Evolutionary conservation across 2,329 filamentous ascomycete species (phyloP).

Genomic region (Nectriaceae sp.): DNA sequence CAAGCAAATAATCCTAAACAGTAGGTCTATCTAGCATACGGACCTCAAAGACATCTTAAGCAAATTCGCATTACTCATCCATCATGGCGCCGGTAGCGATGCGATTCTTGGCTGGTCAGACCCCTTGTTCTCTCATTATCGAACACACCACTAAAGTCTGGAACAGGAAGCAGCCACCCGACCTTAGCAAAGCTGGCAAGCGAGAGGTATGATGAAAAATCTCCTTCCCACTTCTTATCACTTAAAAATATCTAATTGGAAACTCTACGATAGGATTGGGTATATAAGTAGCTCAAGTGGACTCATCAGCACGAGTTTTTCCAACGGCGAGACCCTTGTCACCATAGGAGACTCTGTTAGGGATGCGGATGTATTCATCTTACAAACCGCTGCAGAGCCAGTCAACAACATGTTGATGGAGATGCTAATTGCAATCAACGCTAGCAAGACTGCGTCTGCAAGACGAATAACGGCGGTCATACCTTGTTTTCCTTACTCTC

Average conservation of each 20-base stretch:
- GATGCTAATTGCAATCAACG: constrained; percentile 94
- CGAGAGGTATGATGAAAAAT: neutral
- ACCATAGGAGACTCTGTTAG: constrained; percentile 2
- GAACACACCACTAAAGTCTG: neutral
- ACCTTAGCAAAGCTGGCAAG: neutral
- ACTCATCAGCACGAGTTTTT: constrained; percentile 7
- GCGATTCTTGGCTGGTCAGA: neutral
- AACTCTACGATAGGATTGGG: neutral
- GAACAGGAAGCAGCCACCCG: neutral
- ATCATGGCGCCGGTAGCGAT: neutral
- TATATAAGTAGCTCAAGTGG: constrained; percentile 10
- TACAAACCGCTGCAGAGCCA: neutral
- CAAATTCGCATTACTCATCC: too few relatives aligned
- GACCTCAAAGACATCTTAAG: too few relatives aligned
- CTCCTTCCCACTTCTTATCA: neutral
- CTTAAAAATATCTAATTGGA: neutral
- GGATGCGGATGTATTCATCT: constrained; percentile 2
- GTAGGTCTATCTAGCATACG: too few relatives aligned
- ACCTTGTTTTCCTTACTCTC: constrained; percentile 92
- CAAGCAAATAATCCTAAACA: too few relatives aligned
- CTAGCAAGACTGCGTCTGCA: constrained; percentile 68
- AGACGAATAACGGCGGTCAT: constrained; percentile 91
- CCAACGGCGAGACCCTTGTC: constrained; percentile 1
- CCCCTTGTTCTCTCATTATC: neutral
- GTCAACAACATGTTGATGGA: constrained; percentile 99